Evolutionary conservation across 164 flowering plant species (phyloP).

Genomic region (Piper betle): DNA sequence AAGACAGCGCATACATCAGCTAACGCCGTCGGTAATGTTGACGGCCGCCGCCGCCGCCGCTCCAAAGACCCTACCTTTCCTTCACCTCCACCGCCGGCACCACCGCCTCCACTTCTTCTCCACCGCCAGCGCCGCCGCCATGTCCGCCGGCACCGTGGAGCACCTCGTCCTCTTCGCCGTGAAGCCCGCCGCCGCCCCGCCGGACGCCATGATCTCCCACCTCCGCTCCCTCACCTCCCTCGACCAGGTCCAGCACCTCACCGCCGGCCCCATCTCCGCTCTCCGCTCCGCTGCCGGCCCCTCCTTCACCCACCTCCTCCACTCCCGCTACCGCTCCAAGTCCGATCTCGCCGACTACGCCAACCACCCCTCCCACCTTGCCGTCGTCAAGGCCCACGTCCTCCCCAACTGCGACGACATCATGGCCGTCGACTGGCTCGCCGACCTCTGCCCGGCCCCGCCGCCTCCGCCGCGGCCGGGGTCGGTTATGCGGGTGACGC

Average conservation of each 20-base stretch:
- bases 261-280: conserved; percentile 39
- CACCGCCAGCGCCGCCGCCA: neutral
- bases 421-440: conserved; percentile 69
- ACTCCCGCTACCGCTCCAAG: conserved; percentile 47
- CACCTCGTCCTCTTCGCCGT: conserved; percentile 72
- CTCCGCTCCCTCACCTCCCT: conserved; percentile 38
- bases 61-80: neutral
- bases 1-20: too few species aligned
- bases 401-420: conserved; percentile 53
- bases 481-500: conserved; percentile 30
- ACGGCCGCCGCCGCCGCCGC: too few species aligned
- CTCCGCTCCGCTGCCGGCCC: conserved; percentile 27
- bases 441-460: conserved; percentile 11
- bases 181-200: conserved; percentile 26
- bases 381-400: conserved; percentile 34
- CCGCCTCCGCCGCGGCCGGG: conserved; percentile 19
- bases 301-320: conserved; percentile 52
- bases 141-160: conserved; percentile 19
- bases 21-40: too few species aligned
- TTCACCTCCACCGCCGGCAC: neutral
- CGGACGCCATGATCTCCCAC: conserved; percentile 34
- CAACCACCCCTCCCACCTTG: conserved; percentile 35
- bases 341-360: conserved; percentile 35
- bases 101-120: neutral
- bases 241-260: conserved; percentile 32